Evolutionary conservation across 805 yeast species (phyloP).

Genomic region (Candida manassasensis): DNA sequence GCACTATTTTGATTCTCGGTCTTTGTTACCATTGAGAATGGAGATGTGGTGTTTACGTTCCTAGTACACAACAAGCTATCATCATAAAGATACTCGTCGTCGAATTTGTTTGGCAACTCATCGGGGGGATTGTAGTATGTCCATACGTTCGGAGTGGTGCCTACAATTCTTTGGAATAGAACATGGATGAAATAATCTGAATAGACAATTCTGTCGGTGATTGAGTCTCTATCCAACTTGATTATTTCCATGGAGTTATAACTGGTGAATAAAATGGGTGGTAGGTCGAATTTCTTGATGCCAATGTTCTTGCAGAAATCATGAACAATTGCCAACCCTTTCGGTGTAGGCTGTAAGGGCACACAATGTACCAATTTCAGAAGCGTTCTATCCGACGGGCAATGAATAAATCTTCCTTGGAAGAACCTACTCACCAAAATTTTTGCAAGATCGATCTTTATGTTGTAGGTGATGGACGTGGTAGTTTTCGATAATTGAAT

Average conservation of each 20-base stretch:
- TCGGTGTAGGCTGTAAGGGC: slow-evolving; percentile 80
- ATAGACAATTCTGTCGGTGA: slow-evolving; percentile 53
- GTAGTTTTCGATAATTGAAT: slow-evolving; percentile 47
- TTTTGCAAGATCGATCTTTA: slow-evolving; percentile 46
- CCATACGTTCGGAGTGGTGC: slow-evolving; percentile 69
- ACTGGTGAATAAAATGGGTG: slow-evolving; percentile 47
- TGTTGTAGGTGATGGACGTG: slow-evolving; percentile 50
- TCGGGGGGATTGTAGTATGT: slow-evolving; percentile 49
- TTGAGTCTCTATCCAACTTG: slow-evolving; percentile 57
- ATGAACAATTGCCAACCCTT: slow-evolving; percentile 72
- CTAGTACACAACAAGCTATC: background rate
- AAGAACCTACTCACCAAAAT: slow-evolving; percentile 48
- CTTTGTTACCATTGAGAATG: background rate
- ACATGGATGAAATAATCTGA: slow-evolving; percentile 63
- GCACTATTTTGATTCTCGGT: background rate
- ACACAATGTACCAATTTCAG: slow-evolving; percentile 37
- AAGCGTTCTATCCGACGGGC: slow-evolving; percentile 71
- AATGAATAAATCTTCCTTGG: slow-evolving; percentile 62
- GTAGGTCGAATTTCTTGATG: slow-evolving; percentile 32
- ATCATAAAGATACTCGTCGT: background rate
- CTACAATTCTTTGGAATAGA: slow-evolving; percentile 60
- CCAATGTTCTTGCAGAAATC: slow-evolving; percentile 58
- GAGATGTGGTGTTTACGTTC: background rate
- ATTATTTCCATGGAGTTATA: slow-evolving; percentile 73
- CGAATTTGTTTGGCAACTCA: slow-evolving; percentile 1